Conservation (phyloP, 202 grass and related monocot genomes). For the Musa balbisiana region DNA sequence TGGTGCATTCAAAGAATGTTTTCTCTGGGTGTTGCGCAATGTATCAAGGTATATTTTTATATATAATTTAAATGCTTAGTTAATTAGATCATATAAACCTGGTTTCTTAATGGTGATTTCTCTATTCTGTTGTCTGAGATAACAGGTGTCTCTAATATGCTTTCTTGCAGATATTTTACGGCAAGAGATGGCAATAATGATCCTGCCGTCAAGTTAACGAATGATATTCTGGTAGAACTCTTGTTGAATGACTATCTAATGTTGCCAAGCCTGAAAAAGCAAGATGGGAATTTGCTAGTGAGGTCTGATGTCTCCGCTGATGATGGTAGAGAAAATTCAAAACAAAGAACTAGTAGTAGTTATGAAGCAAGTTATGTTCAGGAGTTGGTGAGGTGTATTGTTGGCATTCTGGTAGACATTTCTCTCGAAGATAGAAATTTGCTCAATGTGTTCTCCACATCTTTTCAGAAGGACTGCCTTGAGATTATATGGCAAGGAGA, state of each 20-base stretch:
- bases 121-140: slow-evolving; percentile 22
- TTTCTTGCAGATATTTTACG: slow-evolving; percentile 46
- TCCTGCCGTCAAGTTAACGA: slow-evolving; percentile 42
- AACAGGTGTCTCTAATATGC: background rate
- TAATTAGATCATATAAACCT: background rate
- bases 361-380: slow-evolving; percentile 57
- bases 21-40: slow-evolving; percentile 66
- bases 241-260: slow-evolving; percentile 78
- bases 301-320: slow-evolving; percentile 17
- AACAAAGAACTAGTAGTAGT: slow-evolving; percentile 17
- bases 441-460: slow-evolving; percentile 50
- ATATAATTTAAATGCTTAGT: background rate
- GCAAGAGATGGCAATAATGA: slow-evolving; percentile 29
- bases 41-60: slow-evolving; percentile 45
- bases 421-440: slow-evolving; percentile 36
- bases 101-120: slow-evolving; percentile 4
- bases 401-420: slow-evolving; percentile 60
- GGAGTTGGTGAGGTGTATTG: slow-evolving; percentile 60
- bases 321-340: slow-evolving; percentile 30
- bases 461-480: slow-evolving; percentile 49
- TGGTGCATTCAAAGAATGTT: slow-evolving; percentile 54
- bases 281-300: slow-evolving; percentile 5
- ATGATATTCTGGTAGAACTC: slow-evolving; percentile 48
- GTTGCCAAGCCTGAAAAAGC: slow-evolving; percentile 20
- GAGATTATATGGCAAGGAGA: slow-evolving; percentile 60